A percentile compares a stretch with the other conserved stretches of the same genome.
These are phyloP conservation scores for Papiliotrema fonsecae DNA, from an alignment of 1,284 basidiomycete species.

Conservation along the genomic window DNA sequence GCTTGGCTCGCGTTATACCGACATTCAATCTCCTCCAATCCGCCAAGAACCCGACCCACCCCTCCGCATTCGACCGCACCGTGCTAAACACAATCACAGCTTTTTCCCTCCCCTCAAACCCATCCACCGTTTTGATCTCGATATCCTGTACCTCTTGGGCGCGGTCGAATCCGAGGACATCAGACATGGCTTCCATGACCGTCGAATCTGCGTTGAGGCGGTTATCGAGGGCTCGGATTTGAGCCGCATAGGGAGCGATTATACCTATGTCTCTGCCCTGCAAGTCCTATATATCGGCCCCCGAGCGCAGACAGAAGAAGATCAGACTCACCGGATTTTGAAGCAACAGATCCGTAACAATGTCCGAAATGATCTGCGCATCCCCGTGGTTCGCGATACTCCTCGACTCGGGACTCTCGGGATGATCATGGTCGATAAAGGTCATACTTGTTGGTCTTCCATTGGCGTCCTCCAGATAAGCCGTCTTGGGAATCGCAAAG, in stretches of 20 bases:
- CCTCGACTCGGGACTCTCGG: constrained; percentile 61
- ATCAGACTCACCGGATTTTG: constrained; percentile 60
- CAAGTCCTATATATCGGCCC: constrained; percentile 52
- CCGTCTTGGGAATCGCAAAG: constrained; percentile 59
- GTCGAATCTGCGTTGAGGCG: constrained; percentile 56
- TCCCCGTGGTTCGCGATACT: constrained; percentile 71
- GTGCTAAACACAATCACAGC: constrained; percentile 86
- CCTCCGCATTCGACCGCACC: constrained; percentile 68
- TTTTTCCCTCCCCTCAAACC: constrained; percentile 91
- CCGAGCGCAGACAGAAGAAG: background rate
- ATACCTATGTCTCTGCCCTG: constrained; percentile 72
- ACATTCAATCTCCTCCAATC: constrained; percentile 83
- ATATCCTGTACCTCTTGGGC: constrained; percentile 61
- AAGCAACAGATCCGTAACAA: constrained; percentile 70
- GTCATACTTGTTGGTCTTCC: constrained; percentile 51
- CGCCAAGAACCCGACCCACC: constrained; percentile 82
- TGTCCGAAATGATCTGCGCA: constrained; percentile 66
- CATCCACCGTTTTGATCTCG: constrained; percentile 84
- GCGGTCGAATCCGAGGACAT: constrained; percentile 60
- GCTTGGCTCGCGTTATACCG: constrained; percentile 76
- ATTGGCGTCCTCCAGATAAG: constrained; percentile 25
- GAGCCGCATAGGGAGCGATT: constrained; percentile 80
- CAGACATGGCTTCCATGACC: constrained; percentile 53
- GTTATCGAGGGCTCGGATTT: constrained; percentile 65
- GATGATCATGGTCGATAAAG: constrained; percentile 70